A percentile compares a stretch with the other conserved stretches of the same genome.
Conservation (phyloP, 78 protist genomes). For the Dictyostelium citrinum region DNA sequence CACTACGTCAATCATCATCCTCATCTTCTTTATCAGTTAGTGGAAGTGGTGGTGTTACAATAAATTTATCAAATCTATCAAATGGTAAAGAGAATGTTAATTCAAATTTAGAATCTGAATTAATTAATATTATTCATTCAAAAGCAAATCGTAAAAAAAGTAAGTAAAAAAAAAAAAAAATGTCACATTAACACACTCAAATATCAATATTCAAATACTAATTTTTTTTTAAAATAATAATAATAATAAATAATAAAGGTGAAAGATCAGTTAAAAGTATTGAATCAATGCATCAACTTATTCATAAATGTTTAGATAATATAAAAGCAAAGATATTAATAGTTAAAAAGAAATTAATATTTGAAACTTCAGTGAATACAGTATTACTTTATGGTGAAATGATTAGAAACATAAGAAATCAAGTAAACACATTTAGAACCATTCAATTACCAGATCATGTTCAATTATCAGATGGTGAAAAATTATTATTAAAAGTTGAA, state of each 20-base stretch:
- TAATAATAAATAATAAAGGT: no score
- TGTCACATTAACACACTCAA: background rate
- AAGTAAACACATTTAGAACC: slow-evolving; percentile 55
- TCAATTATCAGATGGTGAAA: slow-evolving; percentile 41
- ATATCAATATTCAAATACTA: background rate
- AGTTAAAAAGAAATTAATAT: slow-evolving; percentile 26
- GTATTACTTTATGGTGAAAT: slow-evolving; percentile 37
- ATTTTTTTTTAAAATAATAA: background rate
- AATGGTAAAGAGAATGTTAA: background rate
- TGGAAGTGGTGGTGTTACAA: background rate
- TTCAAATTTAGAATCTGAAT: slow-evolving; percentile 26
- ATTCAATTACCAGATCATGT: slow-evolving; percentile 53
- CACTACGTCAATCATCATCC: background rate
- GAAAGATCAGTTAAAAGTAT: slow-evolving; percentile 56
- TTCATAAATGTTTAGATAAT: slow-evolving; percentile 55
- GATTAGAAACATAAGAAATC: slow-evolving; percentile 68
- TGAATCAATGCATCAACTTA: slow-evolving; percentile 29
- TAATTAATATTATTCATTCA: slow-evolving; percentile 44
- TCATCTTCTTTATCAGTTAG: background rate
- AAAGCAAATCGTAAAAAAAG: slow-evolving; percentile 19
- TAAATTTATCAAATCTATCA: background rate
- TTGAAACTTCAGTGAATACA: background rate
- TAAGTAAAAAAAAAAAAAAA: background rate
- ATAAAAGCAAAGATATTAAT: slow-evolving; percentile 23
- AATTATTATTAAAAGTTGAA: slow-evolving; percentile 51